These are phyloP conservation scores for Golovinomyces cichoracearum DNA, from an alignment of 2,329 filamentous ascomycete species.

Conservation along the genomic window DNA sequence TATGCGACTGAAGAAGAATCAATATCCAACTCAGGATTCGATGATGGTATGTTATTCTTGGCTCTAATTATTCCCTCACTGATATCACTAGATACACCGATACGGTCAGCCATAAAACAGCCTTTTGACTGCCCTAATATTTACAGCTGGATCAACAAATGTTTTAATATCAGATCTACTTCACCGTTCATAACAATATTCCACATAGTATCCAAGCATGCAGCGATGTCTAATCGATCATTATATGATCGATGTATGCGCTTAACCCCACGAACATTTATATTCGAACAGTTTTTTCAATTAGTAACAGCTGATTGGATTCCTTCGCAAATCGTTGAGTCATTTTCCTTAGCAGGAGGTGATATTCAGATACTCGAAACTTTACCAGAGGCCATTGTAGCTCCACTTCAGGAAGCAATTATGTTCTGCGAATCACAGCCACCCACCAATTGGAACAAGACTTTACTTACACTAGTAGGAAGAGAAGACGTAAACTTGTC, in stretches of 20 bases:
- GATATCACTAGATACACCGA: conserved; percentile 4
- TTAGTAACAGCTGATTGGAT: conserved; percentile 25
- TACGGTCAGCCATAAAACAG: conserved; percentile 17
- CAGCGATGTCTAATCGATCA: conserved; percentile 5
- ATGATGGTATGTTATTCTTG: conserved; percentile 19
- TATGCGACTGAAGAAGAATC: conserved; percentile 33
- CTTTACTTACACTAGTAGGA: conserved; percentile 49
- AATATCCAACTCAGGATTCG: conserved; percentile 28
- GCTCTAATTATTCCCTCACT: background rate
- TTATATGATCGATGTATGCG: conserved; percentile 8
- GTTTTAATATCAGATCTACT: conserved; percentile 13
- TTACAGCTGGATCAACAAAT: conserved; percentile 26
- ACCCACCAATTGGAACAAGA: conserved; percentile 46
- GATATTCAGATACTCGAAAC: conserved; percentile 45
- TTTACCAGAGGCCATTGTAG: conserved; percentile 59
- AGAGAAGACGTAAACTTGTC: conserved; percentile 56
- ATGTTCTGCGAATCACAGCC: conserved; percentile 63
- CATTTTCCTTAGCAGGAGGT: conserved; percentile 46
- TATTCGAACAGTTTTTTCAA: conserved; percentile 42
- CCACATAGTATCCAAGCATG: conserved; percentile 19
- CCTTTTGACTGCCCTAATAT: conserved; percentile 32
- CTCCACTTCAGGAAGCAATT: conserved; percentile 60
- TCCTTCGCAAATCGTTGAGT: conserved; percentile 40
- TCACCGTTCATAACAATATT: conserved; percentile 24
- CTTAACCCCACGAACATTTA: conserved; percentile 37